Evolutionary conservation across 2,329 filamentous ascomycete genomes (phyloP), one percentile per base, ranked within the genome.

Genomic region (Rachicladosporium sp.): DNA sequence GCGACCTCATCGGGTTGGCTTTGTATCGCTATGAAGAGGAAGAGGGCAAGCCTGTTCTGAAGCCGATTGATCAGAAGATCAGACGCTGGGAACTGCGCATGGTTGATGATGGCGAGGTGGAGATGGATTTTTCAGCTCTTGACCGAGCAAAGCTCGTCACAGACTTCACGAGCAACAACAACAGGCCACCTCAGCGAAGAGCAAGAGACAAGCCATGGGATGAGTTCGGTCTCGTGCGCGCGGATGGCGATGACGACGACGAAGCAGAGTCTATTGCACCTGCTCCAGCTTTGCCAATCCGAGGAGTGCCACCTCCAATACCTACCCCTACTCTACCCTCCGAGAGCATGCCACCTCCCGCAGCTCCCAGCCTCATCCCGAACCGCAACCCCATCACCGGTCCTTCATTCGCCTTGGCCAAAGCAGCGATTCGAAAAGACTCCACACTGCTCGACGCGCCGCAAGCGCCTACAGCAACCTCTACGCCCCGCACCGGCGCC

Each of bases 81-180:
- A 89, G 89, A 53, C 78, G 78, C 66, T 91, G 82, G 81, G 84
- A 78, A 15, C 63, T 93, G 41, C 74, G 83, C 31, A 87, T 93
- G 77, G 82, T 88, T 6, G 76, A 91, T 54, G 82, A 84, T 40
- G 85, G 82, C 36, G 84, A 91, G 53, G 78, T 89, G 1, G 84
- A 93, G 49, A 82, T 86, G 47, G 85, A 91, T 53, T 91, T 91
- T 47, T 82, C 83, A 27, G 78, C 84, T 0, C 68, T 91, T 31
- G 80, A 82, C 42, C 71, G 84, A 29, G 84, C 75, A 12, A 82
- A 81, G 51, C 73, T 78, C 2, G 69, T 91, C n/a, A 75, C 74
- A 4, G 78, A 84, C 12, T 91, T 89, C 51, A 85, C 83, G 0
- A 78, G 73, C 5, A 82, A 81, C 45, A 88, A 89, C 55, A 87